phyloP scores from a whole-genome alignment of 2,329 filamentous ascomycete species.

The Bipolaris sorokiniana region DNA sequence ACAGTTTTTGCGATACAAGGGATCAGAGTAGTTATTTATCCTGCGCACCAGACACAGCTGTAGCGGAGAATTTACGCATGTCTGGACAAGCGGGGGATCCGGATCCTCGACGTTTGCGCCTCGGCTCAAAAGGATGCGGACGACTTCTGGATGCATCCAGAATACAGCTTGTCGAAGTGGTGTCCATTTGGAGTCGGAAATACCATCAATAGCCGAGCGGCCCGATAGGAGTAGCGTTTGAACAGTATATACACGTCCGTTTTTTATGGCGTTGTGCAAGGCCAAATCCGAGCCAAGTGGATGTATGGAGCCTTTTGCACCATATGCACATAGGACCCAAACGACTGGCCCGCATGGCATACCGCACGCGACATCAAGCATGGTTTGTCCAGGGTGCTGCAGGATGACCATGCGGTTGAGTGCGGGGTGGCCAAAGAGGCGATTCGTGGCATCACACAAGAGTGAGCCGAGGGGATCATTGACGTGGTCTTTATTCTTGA shows the following conservation, averaged over 20 bases:
- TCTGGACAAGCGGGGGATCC: conserved; percentile 13
- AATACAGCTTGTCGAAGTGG: conserved; percentile 42
- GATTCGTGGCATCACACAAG: conserved; percentile 30
- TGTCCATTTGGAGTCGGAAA: conserved; percentile 34
- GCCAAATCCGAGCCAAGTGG: conserved; percentile 43
- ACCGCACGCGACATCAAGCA: conserved; percentile 43
- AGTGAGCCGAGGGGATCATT: conserved; percentile 41
- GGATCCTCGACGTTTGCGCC: conserved; percentile 38
- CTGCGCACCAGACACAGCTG: conserved; percentile 38
- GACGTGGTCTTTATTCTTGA: conserved; percentile 31
- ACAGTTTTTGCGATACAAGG: conserved; percentile 20
- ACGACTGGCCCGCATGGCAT: conserved; percentile 36
- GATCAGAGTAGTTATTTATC: conserved; percentile 24
- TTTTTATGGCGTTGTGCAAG: conserved; percentile 47
- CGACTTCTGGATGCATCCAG: conserved; percentile 40
- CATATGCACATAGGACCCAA: conserved; percentile 37
- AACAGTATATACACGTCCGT: conserved; percentile 38
- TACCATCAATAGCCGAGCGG: conserved; percentile 36
- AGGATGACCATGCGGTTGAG: conserved; percentile 35
- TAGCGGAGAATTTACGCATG: conserved; percentile 27
- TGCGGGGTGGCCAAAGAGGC: conserved; percentile 36
- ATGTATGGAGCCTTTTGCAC: conserved; percentile 39
- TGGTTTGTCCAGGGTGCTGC: conserved; percentile 40
- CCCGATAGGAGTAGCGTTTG: conserved; percentile 32
- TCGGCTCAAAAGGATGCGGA: conserved; percentile 37